Conservation (phyloP, 31 red algal species). For the Porphyra umbilicalis region DNA sequence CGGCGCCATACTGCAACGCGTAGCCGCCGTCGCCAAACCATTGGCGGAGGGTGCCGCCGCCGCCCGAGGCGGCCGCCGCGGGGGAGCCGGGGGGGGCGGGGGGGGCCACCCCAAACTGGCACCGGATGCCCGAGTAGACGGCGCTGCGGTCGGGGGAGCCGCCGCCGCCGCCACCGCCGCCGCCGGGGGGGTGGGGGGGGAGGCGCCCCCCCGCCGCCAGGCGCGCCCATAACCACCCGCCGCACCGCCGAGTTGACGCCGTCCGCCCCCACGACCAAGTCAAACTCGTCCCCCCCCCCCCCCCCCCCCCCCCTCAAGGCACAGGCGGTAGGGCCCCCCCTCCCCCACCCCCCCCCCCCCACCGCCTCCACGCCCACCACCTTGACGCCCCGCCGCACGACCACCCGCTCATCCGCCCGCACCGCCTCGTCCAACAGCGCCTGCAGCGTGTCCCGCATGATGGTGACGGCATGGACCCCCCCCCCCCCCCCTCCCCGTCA, state of each 20-base stretch:
- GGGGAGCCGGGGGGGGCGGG: not conserved
- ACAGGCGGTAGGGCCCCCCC: too few species aligned
- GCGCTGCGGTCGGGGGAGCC: not conserved
- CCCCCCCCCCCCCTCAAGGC: slow-evolving; percentile 10
- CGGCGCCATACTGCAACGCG: slow-evolving; percentile 29
- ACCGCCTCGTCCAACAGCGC: slow-evolving; percentile 9
- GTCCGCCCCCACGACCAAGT: slow-evolving; percentile 52
- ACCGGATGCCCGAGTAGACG: slow-evolving; percentile 33
- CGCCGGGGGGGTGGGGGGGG: not conserved
- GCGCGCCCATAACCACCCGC: not conserved
- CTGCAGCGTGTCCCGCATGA: slow-evolving; percentile 41
- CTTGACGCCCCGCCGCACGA: not conserved
- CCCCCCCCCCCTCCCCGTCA: slow-evolving; percentile 4
- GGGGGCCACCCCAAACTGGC: slow-evolving; percentile 28
- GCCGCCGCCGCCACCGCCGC: not conserved
- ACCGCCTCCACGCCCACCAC: not conserved
- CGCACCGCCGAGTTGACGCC: slow-evolving; percentile 31
- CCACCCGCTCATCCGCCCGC: not conserved
- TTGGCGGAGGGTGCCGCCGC: slow-evolving; percentile 12
- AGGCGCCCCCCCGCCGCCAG: not conserved
- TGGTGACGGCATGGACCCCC: slow-evolving; percentile 13
- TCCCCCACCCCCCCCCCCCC: slow-evolving; percentile 5
- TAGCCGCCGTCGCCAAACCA: slow-evolving; percentile 52
- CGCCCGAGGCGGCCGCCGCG: not conserved
- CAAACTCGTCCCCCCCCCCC: slow-evolving; percentile 5